Evolutionary conservation across 257 asterid genomes (phyloP).

Genomic region (Nicotiana benthamiana): DNA sequence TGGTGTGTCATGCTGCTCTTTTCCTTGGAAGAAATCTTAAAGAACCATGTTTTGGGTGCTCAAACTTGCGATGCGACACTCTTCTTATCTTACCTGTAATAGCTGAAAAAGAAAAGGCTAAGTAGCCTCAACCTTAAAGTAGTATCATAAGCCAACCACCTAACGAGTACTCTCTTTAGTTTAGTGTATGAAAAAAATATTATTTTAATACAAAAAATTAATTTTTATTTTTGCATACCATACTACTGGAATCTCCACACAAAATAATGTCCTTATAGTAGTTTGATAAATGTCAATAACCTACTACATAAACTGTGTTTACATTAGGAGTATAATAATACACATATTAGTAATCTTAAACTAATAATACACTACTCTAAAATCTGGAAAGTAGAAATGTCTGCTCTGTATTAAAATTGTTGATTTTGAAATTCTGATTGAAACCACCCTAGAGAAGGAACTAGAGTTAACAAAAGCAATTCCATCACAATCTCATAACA

Average conservation of each 20-base stretch:
- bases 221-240: no score
- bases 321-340: no score
- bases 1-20: conserved; percentile 52
- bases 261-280: neutral
- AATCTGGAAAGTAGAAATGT: no score
- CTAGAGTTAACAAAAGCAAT: no score
- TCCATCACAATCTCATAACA: no score
- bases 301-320: neutral
- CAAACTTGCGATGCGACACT: conserved; percentile 87
- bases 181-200: neutral
- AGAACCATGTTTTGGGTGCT: conserved; percentile 93
- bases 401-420: no score
- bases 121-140: neutral
- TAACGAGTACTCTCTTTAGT: neutral
- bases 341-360: no score
- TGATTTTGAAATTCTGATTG: no score
- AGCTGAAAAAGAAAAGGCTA: neutral
- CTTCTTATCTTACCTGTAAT: conserved; percentile 2
- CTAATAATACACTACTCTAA: no score
- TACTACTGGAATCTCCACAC: neutral
- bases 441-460: no score
- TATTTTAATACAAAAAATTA: neutral
- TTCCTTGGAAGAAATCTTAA: conserved; percentile 82
- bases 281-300: neutral
- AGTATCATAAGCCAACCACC: neutral